Conservation (phyloP, 306 rosid species). For the Acacia acuminata region DNA sequence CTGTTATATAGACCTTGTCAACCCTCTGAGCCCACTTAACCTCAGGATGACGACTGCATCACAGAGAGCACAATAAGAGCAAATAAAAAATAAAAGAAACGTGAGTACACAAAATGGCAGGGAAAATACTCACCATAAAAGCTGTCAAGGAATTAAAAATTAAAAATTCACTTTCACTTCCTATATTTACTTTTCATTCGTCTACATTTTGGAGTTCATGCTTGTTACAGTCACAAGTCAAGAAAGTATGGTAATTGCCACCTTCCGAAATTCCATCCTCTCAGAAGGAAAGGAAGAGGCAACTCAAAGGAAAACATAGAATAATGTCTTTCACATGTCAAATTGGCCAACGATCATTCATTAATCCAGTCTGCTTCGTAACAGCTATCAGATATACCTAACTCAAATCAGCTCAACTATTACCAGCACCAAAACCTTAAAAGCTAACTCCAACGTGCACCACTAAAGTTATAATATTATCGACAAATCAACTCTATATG, state of each 20-base stretch:
- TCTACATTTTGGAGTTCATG: background rate
- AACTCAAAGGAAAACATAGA: background rate
- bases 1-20: constrained; percentile 86
- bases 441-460: background rate
- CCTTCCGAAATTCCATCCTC: background rate
- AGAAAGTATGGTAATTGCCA: background rate
- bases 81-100: background rate
- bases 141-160: background rate
- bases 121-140: background rate
- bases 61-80: background rate
- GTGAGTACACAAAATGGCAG: background rate
- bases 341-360: background rate
- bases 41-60: constrained; percentile 92
- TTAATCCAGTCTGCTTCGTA: background rate
- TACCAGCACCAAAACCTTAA: background rate
- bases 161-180: background rate
- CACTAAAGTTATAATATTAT: background rate
- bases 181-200: background rate
- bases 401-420: background rate
- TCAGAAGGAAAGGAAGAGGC: background rate
- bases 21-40: constrained; percentile 98
- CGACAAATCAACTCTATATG: background rate
- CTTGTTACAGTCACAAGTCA: background rate
- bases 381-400: background rate
- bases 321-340: background rate